Evolutionary conservation across 2,329 filamentous ascomycete genomes (phyloP).

Genomic region (Cryphonectria carpinicola): DNA sequence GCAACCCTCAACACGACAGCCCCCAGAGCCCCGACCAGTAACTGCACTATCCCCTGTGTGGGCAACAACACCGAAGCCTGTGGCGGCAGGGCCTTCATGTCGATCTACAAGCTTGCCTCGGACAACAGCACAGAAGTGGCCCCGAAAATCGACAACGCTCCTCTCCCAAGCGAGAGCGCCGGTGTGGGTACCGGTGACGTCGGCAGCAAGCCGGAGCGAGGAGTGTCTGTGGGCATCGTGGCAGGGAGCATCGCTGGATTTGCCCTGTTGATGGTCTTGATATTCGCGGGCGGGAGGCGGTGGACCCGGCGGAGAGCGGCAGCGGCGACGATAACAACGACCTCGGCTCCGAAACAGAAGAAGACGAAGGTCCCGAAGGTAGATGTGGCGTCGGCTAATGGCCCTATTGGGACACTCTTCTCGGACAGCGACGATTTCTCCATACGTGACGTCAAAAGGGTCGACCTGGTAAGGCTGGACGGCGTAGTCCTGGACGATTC

Average conservation of each 20-base stretch:
- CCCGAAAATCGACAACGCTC: not conserved
- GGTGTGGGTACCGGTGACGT: not conserved
- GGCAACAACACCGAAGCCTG: slow-evolving; percentile 17
- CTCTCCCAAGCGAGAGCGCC: not conserved
- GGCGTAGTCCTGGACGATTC: slow-evolving; percentile 18
- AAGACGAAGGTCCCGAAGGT: not conserved
- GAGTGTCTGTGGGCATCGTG: slow-evolving; percentile 13
- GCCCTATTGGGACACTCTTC: not conserved
- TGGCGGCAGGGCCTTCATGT: slow-evolving; percentile 12
- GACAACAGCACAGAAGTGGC: too few relatives aligned
- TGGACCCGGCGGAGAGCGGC: not conserved
- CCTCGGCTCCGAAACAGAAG: not conserved
- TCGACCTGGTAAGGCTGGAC: slow-evolving; percentile 5
- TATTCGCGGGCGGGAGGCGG: slow-evolving; percentile 8
- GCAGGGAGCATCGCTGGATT: slow-evolving; percentile 20
- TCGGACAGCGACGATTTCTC: not conserved
- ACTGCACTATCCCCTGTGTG: slow-evolving; percentile 17
- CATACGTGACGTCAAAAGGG: not conserved
- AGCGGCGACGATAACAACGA: not conserved
- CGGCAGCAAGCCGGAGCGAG: not conserved
- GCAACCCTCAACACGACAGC: slow-evolving; percentile 11
- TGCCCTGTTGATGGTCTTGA: slow-evolving; percentile 1
- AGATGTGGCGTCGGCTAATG: not conserved
- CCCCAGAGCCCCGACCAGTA: not conserved
- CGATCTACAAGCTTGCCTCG: slow-evolving; percentile 13